Conservation (phyloP, 2,329 filamentous ascomycete species). For the Fonsecaea erecta region DNA sequence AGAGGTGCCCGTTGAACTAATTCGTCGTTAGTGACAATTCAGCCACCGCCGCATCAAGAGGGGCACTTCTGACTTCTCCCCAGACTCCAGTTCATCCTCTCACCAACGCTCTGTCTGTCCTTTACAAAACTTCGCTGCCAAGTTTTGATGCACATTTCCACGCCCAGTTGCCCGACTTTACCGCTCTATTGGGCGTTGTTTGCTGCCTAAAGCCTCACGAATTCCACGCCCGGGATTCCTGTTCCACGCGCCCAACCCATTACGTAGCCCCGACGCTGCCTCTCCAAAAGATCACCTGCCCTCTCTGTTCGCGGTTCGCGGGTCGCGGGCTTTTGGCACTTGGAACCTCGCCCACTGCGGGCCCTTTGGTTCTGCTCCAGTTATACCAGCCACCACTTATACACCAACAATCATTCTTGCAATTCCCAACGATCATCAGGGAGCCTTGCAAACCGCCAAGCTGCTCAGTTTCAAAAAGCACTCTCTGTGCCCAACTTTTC, state of each 20-base stretch:
- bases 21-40: background rate
- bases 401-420: constrained; percentile 5
- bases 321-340: constrained; percentile 10
- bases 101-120: background rate
- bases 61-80: background rate
- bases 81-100: background rate
- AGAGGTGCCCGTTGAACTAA: background rate
- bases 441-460: constrained; percentile 28
- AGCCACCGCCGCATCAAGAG: background rate
- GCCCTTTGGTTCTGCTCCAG: constrained; percentile 13
- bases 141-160: background rate
- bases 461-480: constrained; percentile 23
- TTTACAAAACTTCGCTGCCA: background rate
- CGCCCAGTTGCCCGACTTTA: constrained; percentile 2
- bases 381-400: constrained; percentile 12
- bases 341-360: background rate
- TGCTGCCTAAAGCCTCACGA: background rate
- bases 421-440: constrained; percentile 6
- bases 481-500: constrained; percentile 2
- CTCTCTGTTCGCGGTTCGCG: too few relatives aligned
- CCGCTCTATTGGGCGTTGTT: constrained; percentile 14
- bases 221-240: background rate
- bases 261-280: constrained; percentile 16
- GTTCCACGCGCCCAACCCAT: background rate
- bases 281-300: constrained; percentile 1